phyloP scores from a whole-genome alignment of 768 basidiomycete species.

The Terana coerulea region DNA sequence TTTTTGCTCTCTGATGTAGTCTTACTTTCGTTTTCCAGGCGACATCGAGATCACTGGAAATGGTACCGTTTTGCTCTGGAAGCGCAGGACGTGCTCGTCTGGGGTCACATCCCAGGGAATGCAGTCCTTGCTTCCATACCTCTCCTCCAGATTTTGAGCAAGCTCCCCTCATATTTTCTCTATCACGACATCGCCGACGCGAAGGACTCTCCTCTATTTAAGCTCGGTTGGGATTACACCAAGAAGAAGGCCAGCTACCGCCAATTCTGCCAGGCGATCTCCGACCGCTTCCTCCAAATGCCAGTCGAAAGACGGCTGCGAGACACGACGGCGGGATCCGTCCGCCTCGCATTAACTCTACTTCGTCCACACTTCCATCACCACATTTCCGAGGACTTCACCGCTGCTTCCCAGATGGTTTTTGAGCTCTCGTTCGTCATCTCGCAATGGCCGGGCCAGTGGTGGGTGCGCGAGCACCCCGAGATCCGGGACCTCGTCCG shows the following conservation, averaged over 20 bases:
- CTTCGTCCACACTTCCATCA: conserved; percentile 68
- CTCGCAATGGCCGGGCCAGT: conserved; percentile 57
- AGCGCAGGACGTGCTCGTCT: conserved; percentile 71
- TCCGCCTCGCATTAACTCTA: conserved; percentile 63
- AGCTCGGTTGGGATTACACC: conserved; percentile 50
- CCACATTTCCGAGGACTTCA: conserved; percentile 38
- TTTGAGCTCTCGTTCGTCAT: conserved; percentile 33
- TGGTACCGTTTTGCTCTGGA: conserved; percentile 75
- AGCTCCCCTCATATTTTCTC: conserved; percentile 70
- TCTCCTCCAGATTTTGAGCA: conserved; percentile 57
- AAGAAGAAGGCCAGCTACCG: conserved; percentile 60
- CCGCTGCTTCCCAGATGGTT: conserved; percentile 34
- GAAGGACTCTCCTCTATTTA: conserved; percentile 34
- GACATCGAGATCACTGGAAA: conserved; percentile 63
- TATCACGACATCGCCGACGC: conserved; percentile 29
- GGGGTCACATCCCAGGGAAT: conserved; percentile 60
- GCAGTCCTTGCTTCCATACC: conserved; percentile 72
- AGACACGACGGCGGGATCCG: conserved; percentile 65
- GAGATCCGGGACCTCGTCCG: conserved; percentile 60
- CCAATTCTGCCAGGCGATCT: conserved; percentile 68
- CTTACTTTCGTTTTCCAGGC: conserved; percentile 34
- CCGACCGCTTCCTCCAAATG: conserved; percentile 55
- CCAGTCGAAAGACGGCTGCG: conserved; percentile 53
- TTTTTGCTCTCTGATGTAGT: neutral
- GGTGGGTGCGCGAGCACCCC: conserved; percentile 62